phyloP scores from a whole-genome alignment of 2,329 filamentous ascomycete genomes.

The Tolypocladium inflatum region DNA sequence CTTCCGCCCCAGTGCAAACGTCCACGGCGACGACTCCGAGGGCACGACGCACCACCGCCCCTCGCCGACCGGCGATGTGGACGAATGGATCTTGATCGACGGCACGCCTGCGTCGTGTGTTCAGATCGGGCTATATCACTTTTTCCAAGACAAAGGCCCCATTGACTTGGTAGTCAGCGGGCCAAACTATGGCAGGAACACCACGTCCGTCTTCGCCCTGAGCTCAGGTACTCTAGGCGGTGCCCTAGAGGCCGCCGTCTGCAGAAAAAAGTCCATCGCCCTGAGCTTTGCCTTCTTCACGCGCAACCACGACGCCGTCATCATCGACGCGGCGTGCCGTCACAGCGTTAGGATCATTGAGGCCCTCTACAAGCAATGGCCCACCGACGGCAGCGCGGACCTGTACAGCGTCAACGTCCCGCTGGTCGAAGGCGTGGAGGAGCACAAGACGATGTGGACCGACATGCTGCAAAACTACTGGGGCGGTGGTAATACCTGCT shows the following conservation, averaged over 20 bases:
- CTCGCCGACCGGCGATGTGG: constrained; percentile 45
- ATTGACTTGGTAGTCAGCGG: constrained; percentile 71
- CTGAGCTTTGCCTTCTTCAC: constrained; percentile 86
- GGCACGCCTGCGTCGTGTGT: constrained; percentile 74
- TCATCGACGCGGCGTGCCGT: constrained; percentile 68
- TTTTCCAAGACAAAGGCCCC: constrained; percentile 61
- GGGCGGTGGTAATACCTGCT: constrained; percentile 67
- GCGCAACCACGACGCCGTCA: constrained; percentile 69
- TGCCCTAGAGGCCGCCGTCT: constrained; percentile 68
- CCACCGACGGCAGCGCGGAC: constrained; percentile 54
- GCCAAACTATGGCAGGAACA: constrained; percentile 77
- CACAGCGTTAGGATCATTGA: constrained; percentile 72
- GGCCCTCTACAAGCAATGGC: constrained; percentile 68
- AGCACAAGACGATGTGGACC: constrained; percentile 70
- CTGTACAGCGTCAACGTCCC: constrained; percentile 92
- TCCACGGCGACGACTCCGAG: constrained; percentile 37
- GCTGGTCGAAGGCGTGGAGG: constrained; percentile 64
- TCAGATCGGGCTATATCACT: constrained; percentile 74
- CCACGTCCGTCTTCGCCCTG: constrained; percentile 69
- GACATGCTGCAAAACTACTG: constrained; percentile 86
- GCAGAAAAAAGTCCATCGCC: constrained; percentile 63
- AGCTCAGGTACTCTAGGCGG: constrained; percentile 71
- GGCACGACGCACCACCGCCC: constrained; percentile 53
- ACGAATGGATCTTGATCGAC: constrained; percentile 76
- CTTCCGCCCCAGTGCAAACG: constrained; percentile 52